These are phyloP conservation scores for Penicillium sp. DNA, from an alignment of 2,329 filamentous ascomycete species.

Conservation along the genomic window DNA sequence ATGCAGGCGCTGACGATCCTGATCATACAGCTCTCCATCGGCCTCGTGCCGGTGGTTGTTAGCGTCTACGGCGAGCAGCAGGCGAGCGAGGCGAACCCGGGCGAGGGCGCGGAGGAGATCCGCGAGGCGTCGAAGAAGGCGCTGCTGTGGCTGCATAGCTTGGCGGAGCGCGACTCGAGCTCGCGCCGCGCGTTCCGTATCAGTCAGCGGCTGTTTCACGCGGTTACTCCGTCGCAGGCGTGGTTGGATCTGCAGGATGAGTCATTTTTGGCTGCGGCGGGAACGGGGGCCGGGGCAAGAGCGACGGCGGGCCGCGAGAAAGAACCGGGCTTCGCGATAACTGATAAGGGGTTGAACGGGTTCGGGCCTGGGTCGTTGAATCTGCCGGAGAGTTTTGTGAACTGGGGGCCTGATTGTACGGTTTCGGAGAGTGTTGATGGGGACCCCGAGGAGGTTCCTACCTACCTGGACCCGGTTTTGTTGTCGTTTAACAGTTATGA, in stretches of 20 bases:
- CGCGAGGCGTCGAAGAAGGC: not conserved
- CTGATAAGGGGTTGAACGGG: not conserved
- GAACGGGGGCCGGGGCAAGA: too few relatives aligned
- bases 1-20: conserved; percentile 47
- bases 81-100: not conserved
- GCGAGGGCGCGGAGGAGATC: not conserved
- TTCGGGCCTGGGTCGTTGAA: not conserved
- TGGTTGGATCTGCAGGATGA: not conserved
- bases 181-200: conserved; percentile 5
- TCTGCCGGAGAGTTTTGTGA: not conserved
- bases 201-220: not conserved
- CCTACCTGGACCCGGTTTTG: not conserved
- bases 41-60: not conserved
- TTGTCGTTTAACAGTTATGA: not conserved
- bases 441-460: not conserved
- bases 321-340: not conserved
- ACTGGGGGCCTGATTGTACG: conserved; percentile 2
- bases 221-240: not conserved
- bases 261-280: not conserved
- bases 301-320: not conserved
- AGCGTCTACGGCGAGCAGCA: not conserved
- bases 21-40: conserved; percentile 30
- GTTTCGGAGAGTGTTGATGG: not conserved
- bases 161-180: conserved; percentile 5
- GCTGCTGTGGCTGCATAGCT: conserved; percentile 6